phyloP scores from a whole-genome alignment of 2,329 filamentous ascomycete species.

The Fusarium graminum region DNA sequence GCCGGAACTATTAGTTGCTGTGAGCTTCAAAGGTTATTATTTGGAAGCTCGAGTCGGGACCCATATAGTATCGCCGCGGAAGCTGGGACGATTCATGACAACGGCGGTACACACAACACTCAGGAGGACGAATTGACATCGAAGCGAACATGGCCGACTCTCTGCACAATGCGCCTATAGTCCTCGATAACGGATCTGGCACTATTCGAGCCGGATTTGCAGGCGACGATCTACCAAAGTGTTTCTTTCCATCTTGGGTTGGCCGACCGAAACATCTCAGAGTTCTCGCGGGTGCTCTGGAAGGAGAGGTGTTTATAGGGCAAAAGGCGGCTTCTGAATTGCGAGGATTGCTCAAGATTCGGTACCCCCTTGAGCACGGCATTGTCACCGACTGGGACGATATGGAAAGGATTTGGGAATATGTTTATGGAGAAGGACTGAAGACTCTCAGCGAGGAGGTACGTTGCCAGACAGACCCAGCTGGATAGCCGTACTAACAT shows the following conservation, averaged over 20 bases:
- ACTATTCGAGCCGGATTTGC: constrained; percentile 98
- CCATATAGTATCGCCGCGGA: constrained; percentile 34
- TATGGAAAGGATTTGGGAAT: constrained; percentile 99
- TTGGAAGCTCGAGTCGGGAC: constrained; percentile 42
- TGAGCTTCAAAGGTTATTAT: constrained; percentile 36
- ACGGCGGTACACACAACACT: constrained; percentile 24
- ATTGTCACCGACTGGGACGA: constrained; percentile 99
- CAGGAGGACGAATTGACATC: constrained; percentile 14
- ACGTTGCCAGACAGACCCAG: constrained; percentile 17
- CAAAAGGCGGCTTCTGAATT: constrained; percentile 88
- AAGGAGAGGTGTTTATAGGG: constrained; percentile 97
- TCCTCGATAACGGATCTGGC: constrained; percentile 98
- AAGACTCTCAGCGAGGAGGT: constrained; percentile 98
- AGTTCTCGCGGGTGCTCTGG: constrained; percentile 94
- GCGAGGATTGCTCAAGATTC: constrained; percentile 92
- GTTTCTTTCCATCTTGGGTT: constrained; percentile 97
- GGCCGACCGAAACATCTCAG: constrained; percentile 95
- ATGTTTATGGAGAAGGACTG: constrained; percentile 94
- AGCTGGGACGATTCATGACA: constrained; percentile 39
- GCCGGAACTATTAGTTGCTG: constrained; percentile 25
- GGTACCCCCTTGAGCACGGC: constrained; percentile 95
- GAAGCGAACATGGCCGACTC: constrained; percentile 65
- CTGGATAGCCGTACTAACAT: constrained; percentile 33
- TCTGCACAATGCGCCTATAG: constrained; percentile 97
- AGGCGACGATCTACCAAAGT: constrained; percentile 94